Percentiles rank a stretch among this genome's conserved stretches.
These are phyloP conservation scores for Pseudoscleropodium purum DNA, from an alignment of 225 moss, liverwort and hornwort species.

Conservation along the genomic window DNA sequence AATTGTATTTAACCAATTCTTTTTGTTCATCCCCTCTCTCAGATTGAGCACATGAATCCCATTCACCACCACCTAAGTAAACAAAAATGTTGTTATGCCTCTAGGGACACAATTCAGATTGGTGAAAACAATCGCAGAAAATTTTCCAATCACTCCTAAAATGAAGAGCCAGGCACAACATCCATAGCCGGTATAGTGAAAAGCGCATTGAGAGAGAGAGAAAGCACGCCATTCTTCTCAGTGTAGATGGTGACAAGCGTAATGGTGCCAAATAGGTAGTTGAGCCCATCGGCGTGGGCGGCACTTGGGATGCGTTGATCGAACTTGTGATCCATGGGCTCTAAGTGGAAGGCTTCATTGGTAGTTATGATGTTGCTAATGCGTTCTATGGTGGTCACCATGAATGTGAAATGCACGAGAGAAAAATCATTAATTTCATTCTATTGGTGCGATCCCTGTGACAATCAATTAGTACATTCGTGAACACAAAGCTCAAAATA, in stretches of 20 bases:
- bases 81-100: constrained; percentile 87
- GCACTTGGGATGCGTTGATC: constrained; percentile 70
- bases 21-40: constrained; percentile 29
- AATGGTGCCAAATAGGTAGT: constrained; percentile 52
- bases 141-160: constrained; percentile 67
- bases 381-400: constrained; percentile 83
- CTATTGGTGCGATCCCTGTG: too few species aligned
- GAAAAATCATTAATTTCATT: too few species aligned
- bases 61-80: constrained; percentile 68
- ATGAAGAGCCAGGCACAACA: constrained; percentile 70
- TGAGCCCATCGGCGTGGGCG: constrained; percentile 69
- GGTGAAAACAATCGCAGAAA: constrained; percentile 64
- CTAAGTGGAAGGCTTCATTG: constrained; percentile 68
- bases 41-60: constrained; percentile 70
- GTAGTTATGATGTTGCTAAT: constrained; percentile 93
- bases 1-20: constrained; percentile 71
- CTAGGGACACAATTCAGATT: constrained; percentile 83
- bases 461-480: too few species aligned
- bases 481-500: too few species aligned
- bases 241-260: constrained; percentile 81
- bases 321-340: constrained; percentile 53
- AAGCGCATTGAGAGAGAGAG: constrained; percentile 77
- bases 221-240: constrained; percentile 91
- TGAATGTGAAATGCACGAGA: constrained; percentile 33
- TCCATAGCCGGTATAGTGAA: constrained; percentile 64